Evolutionary conservation across 2,329 filamentous ascomycete species (phyloP), one percentile per base, ranked within the genome.

Genomic region (Aphanocladium album): DNA sequence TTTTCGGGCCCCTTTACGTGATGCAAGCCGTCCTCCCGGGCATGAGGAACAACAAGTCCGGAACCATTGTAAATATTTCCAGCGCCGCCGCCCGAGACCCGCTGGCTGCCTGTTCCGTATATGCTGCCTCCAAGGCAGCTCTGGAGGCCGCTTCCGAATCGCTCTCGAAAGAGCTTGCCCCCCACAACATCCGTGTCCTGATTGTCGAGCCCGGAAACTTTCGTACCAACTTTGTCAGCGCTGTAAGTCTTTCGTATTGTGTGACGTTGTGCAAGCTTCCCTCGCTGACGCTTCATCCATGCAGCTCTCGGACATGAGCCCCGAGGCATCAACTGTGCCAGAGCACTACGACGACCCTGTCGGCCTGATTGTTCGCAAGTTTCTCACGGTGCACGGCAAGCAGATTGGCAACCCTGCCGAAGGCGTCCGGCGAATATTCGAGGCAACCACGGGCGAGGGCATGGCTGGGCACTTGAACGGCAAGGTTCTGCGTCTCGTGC

Each of bases 161-260:
- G 0, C 67, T 82, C 58, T 69, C 71, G 1, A 67, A 64, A 4
- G 80, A 83, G 64, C 70, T 79, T 1, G 74, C 70, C 14, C 74
- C 76, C 2, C 74, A 81, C 17, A 74, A 74, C 14, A 78, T 83
- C 60, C 60, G 69, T 12, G 77, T 77, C 17, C 72, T 76, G 3
- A 71, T 79, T 17, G 70, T 83, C 19, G 79, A 82, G 64, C 79
- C 78, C 0, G 80, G 81, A 2, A 77, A 75, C 43, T 83, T 81
- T 63, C 72, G 79, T 2, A 83, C 80, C 9, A 75, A 76, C n/a
- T 77, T 81, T 58, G 67, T 81, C 23, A 61, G 61, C 45, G 67
- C 68, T 53, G 68, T 64, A 39, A 37, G 56, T 35, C 17, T n/a
- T 9, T 12, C 30, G 11, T 35, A 12, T 50, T 7, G 19, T 33